Percentiles rank a stretch among this genome's conserved stretches.
Evolutionary conservation across 768 basidiomycete genomes (phyloP).

Genomic region (Austroboletus festivus): DNA sequence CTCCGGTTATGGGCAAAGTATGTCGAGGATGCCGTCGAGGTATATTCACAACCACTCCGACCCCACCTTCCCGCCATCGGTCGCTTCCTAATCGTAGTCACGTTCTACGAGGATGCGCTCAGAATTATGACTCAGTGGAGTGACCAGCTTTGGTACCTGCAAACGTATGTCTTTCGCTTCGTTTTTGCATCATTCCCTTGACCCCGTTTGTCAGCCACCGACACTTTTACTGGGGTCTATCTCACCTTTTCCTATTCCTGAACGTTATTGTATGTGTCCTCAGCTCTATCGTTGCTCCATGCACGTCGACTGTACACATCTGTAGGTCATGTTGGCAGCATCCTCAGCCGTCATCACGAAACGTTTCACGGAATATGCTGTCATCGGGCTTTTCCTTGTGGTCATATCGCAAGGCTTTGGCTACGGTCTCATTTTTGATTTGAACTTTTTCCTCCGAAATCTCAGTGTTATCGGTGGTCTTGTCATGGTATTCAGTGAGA

Average conservation of each 20-base stretch:
- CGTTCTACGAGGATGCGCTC: conserved; percentile 95
- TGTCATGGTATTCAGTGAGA: conserved; percentile 98
- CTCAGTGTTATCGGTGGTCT: conserved; percentile 96
- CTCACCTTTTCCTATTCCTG: conserved; percentile 86
- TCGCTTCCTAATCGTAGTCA: conserved; percentile 95
- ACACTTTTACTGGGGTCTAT: conserved; percentile 92
- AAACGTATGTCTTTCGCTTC: conserved; percentile 60
- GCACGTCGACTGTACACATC: not conserved
- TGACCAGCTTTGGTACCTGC: conserved; percentile 98
- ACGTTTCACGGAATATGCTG: conserved; percentile 83
- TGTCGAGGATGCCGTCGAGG: conserved; percentile 90
- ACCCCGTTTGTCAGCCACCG: conserved; percentile 63
- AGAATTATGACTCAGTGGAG: conserved; percentile 92
- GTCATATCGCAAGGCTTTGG: conserved; percentile 96
- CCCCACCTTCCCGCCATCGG: conserved; percentile 94
- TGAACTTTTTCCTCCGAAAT: conserved; percentile 99
- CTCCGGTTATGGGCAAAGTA: conserved; percentile 65
- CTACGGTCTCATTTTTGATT: conserved; percentile 98
- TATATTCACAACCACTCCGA: conserved; percentile 88
- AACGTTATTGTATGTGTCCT: conserved; percentile 77
- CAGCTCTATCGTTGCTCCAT: not conserved
- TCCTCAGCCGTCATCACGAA: conserved; percentile 86
- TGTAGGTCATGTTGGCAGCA: conserved; percentile 82
- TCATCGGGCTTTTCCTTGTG: conserved; percentile 84
- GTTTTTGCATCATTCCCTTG: conserved; percentile 6